phyloP scores from a whole-genome alignment of 805 yeast genomes.

The Kazachstania taianensis region DNA sequence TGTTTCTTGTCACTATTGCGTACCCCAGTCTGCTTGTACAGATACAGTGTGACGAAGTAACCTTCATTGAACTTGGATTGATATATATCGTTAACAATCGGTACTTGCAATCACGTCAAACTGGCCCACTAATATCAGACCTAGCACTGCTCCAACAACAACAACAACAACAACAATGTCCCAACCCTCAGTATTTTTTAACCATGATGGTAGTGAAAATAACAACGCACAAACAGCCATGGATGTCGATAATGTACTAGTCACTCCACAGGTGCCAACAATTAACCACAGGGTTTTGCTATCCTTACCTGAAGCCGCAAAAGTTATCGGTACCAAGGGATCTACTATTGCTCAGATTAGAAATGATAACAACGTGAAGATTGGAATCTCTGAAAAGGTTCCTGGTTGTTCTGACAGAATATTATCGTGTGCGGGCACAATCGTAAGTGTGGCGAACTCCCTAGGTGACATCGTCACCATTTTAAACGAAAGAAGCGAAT shows the following conservation, averaged over 20 bases:
- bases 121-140: not conserved
- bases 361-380: slow-evolving; percentile 66
- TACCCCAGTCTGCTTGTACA: not conserved
- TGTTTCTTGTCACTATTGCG: not conserved
- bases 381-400: slow-evolving; percentile 74
- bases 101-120: too few relatives aligned
- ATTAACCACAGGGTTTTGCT: slow-evolving; percentile 40
- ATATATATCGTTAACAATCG: too few relatives aligned
- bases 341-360: slow-evolving; percentile 65
- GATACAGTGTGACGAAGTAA: not conserved
- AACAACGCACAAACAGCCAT: too few relatives aligned
- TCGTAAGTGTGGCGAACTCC: slow-evolving; percentile 61
- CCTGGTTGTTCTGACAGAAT: slow-evolving; percentile 79
- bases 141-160: not conserved
- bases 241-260: not conserved
- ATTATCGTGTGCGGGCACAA: slow-evolving; percentile 64
- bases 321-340: slow-evolving; percentile 81
- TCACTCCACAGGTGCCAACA: not conserved
- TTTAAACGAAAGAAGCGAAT: slow-evolving; percentile 9
- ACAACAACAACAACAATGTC: too few relatives aligned
- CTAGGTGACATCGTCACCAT: slow-evolving; percentile 57
- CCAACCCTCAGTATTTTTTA: too few relatives aligned
- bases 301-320: slow-evolving; percentile 81
- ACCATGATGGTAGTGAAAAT: too few relatives aligned
- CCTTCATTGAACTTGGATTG: too few relatives aligned